Conservation (phyloP, 768 basidiomycete genomes). For the Leccinum sublutescens region DNA sequence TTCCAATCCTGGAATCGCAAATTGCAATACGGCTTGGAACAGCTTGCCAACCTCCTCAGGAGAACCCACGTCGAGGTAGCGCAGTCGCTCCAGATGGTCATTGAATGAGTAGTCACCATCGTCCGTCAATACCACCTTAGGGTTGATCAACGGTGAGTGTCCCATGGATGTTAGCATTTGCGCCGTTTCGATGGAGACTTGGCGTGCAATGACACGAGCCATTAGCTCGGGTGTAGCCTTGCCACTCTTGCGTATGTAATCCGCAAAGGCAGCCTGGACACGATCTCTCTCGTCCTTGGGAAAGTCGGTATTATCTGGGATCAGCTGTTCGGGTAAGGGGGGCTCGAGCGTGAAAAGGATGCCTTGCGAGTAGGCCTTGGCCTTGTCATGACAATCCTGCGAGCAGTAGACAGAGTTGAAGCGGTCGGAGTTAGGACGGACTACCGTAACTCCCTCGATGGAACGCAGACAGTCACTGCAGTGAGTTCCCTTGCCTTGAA, state of each 20-base stretch:
- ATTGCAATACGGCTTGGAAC: constrained; percentile 52
- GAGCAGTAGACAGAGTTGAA: constrained; percentile 73
- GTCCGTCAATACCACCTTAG: constrained; percentile 36
- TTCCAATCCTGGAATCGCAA: constrained; percentile 70
- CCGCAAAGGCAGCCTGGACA: constrained; percentile 60
- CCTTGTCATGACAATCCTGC: constrained; percentile 54
- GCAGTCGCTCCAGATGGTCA: constrained; percentile 76
- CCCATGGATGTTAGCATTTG: constrained; percentile 45
- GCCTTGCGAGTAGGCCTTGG: constrained; percentile 59
- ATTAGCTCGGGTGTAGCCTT: constrained; percentile 54
- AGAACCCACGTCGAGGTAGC: constrained; percentile 58
- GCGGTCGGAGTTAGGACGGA: constrained; percentile 49
- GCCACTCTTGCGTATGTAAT: constrained; percentile 50
- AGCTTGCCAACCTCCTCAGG: constrained; percentile 49
- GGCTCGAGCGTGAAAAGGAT: constrained; percentile 71
- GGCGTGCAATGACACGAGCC: constrained; percentile 70
- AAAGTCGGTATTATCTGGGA: constrained; percentile 32
- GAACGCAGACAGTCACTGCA: constrained; percentile 72
- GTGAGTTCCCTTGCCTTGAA: constrained; percentile 63
- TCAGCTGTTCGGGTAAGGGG: constrained; percentile 48
- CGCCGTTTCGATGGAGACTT: constrained; percentile 61
- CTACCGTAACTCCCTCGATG: constrained; percentile 45
- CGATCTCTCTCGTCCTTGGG: constrained; percentile 45
- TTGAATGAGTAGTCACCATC: constrained; percentile 57
- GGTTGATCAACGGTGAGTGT: constrained; percentile 7